Evolutionary conservation across 192 early-diverging fungal genomes (phyloP).

Genomic region (Rhizoclosmatium globosum): DNA sequence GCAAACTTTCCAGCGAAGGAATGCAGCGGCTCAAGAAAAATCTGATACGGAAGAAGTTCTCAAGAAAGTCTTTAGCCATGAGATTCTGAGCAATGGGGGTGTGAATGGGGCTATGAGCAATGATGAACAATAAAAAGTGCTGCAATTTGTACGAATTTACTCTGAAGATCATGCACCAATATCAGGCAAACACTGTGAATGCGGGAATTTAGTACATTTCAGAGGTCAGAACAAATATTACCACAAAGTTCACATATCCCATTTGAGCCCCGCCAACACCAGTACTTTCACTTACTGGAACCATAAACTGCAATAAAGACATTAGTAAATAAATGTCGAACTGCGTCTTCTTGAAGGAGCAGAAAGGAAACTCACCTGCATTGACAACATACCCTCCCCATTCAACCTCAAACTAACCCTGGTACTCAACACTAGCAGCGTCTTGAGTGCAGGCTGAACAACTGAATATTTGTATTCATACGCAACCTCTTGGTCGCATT

Average conservation of each 20-base stretch:
- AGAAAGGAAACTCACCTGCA: conserved; percentile 11
- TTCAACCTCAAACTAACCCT: conserved; percentile 20
- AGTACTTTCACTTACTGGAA: not conserved
- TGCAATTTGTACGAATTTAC: too few relatives aligned
- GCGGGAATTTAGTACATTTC: too few relatives aligned
- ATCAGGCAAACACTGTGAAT: conserved; percentile 22
- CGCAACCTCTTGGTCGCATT: not conserved
- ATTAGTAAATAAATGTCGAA: not conserved
- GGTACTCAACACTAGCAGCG: not conserved
- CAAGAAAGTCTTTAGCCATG: too few relatives aligned
- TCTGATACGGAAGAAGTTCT: too few relatives aligned
- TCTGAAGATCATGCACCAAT: not conserved
- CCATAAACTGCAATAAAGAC: conserved; percentile 12
- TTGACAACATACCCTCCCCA: conserved; percentile 23
- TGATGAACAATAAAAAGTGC: too few relatives aligned
- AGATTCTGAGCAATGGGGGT: too few relatives aligned
- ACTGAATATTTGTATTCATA: conserved; percentile 28
- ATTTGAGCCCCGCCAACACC: not conserved
- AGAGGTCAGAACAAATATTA: not conserved
- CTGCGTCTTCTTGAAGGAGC: not conserved
- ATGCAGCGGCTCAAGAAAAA: too few relatives aligned
- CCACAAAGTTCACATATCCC: conserved; percentile 32
- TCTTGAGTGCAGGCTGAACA: conserved; percentile 17
- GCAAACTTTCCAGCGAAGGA: too few relatives aligned
- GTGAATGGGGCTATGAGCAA: too few relatives aligned